Evolutionary conservation across 192 early-diverging fungal species (phyloP).

Genomic region (Rhizophagus prolifer): DNA sequence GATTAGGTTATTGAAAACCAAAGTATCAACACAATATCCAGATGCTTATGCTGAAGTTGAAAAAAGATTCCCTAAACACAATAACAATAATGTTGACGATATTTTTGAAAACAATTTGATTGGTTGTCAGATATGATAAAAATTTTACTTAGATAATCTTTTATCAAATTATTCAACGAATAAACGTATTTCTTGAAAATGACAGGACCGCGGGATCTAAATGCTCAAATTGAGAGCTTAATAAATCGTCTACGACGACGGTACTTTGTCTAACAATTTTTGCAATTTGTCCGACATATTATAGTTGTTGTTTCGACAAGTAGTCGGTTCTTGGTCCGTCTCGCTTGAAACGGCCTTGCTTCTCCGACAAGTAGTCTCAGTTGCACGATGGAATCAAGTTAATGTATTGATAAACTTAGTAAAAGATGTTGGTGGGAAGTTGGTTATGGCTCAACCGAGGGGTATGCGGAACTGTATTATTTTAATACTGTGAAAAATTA

Average conservation of each 20-base stretch:
- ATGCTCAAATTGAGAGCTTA: constrained; percentile 43
- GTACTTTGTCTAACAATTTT: constrained; percentile 24
- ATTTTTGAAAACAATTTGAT: too few species aligned
- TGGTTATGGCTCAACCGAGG: constrained; percentile 78
- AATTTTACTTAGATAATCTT: too few species aligned
- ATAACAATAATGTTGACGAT: too few species aligned
- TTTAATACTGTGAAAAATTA: not conserved
- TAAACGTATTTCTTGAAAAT: constrained; percentile 1
- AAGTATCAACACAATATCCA: constrained; percentile 17
- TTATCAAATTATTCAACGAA: too few species aligned
- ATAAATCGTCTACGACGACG: constrained; percentile 44
- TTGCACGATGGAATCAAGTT: constrained; percentile 69
- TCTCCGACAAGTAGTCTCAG: constrained; percentile 74
- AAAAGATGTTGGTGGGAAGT: constrained; percentile 63
- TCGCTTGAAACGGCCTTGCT: constrained; percentile 72
- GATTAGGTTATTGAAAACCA: constrained; percentile 9
- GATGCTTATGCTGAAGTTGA: constrained; percentile 12
- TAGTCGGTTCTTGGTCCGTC: constrained; percentile 65
- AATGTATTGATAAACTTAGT: constrained; percentile 60
- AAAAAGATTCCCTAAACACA: not conserved
- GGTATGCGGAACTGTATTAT: constrained; percentile 32
- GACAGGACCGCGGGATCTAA: constrained; percentile 37
- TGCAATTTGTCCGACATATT: not conserved
- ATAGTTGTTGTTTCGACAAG: constrained; percentile 44
- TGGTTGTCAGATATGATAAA: too few species aligned